Percentiles rank a stretch among this genome's conserved stretches.
Conservation (phyloP, 1,284 basidiomycete genomes). For the Leccinum solheimii region DNA sequence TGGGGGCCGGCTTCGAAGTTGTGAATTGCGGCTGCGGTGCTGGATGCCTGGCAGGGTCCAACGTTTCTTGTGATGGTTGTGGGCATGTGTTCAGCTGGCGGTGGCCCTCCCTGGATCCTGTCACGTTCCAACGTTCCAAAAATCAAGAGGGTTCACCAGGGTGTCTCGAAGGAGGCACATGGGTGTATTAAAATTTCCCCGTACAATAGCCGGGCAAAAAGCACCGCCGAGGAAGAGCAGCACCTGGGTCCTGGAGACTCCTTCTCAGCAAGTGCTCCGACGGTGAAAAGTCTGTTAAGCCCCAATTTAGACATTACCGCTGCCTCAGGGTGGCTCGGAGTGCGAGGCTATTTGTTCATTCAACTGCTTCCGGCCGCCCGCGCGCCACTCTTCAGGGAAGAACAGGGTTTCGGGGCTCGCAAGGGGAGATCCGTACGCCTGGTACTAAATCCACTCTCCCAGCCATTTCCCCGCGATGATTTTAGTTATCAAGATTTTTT, state of each 20-base stretch:
- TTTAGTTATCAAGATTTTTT: not conserved
- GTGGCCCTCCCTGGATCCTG: not conserved
- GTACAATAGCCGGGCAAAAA: conserved; percentile 5
- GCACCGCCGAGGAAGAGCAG: not conserved
- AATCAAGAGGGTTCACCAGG: not conserved
- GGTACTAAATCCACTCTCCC: not conserved
- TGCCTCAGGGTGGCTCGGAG: not conserved
- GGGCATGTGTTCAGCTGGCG: not conserved
- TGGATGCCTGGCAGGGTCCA: not conserved
- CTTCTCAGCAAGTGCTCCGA: not conserved
- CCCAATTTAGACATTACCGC: conserved; percentile 16
- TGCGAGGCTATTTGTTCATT: not conserved
- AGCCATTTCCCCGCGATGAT: not conserved
- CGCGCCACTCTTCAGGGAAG: not conserved
- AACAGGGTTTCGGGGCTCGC: not conserved
- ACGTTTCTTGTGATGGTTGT: not conserved
- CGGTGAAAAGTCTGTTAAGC: conserved; percentile 9
- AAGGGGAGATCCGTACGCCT: not conserved
- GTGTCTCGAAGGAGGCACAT: not conserved
- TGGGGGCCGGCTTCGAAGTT: not conserved
- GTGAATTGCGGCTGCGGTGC: not conserved
- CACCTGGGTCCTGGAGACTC: not conserved
- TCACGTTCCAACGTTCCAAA: not conserved
- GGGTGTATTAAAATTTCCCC: not conserved
- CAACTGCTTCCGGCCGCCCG: not conserved